These are phyloP conservation scores for Acer yangbiense DNA, from an alignment of 345 rosid species.

Conservation along the genomic window DNA sequence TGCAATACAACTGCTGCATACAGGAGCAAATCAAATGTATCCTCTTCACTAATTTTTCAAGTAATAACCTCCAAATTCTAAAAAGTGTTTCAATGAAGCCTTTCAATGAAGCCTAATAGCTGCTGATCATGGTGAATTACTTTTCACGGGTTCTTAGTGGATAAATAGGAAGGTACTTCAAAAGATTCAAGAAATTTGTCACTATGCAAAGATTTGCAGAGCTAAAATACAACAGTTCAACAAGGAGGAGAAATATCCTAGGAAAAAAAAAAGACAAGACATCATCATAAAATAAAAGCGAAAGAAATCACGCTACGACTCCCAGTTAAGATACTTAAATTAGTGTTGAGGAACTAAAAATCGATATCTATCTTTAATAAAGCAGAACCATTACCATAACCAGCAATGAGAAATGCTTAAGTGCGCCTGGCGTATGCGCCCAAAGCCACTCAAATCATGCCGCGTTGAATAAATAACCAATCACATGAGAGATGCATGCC, in stretches of 20 bases:
- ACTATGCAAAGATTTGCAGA: not conserved
- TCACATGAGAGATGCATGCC: no score
- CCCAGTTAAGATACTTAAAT: no score
- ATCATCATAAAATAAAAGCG: not conserved
- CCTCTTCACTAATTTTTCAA: not conserved
- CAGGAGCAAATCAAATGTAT: not conserved
- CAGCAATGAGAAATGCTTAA: not conserved
- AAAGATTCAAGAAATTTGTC: not conserved
- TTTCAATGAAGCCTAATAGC: not conserved
- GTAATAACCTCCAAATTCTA: not conserved
- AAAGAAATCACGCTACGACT: not conserved
- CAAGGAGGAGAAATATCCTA: not conserved
- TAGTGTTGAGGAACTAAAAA: no score
- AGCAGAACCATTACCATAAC: not conserved
- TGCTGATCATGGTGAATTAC: not conserved
- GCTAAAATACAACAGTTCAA: not conserved
- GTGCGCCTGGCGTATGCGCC: no score
- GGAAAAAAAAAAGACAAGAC: not conserved
- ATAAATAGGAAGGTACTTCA: not conserved
- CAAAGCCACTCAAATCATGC: no score
- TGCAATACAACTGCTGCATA: not conserved
- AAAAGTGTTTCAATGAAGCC: not conserved
- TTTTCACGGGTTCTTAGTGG: not conserved
- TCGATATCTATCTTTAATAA: not conserved
- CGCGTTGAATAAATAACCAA: no score